Conservation (phyloP, 139 green algal genomes). For the Astrephomene gubernaculifera region DNA sequence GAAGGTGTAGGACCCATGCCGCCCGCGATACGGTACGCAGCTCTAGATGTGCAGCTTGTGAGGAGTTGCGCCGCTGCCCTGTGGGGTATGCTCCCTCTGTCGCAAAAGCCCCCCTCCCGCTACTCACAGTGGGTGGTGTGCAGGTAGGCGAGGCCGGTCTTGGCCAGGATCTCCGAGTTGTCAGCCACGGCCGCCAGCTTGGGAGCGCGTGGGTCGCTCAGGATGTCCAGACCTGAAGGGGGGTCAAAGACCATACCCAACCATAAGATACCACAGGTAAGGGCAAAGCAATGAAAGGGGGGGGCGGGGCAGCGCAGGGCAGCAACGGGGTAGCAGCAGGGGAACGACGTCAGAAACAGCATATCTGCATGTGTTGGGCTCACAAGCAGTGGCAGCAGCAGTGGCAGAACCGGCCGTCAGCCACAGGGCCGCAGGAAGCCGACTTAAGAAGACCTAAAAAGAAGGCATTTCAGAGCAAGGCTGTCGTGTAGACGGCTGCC, state of each 20-base stretch:
- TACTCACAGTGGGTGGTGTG: slow-evolving; percentile 62
- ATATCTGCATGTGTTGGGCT: background rate
- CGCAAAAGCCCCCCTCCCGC: background rate
- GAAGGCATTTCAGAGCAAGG: no score
- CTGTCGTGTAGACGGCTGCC: background rate
- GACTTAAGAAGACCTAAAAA: no score
- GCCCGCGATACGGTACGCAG: no score
- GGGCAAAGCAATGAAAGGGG: background rate
- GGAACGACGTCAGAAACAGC: background rate
- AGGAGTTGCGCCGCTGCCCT: no score
- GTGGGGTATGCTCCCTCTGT: no score
- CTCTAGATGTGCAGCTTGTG: no score
- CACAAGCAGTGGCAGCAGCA: no score
- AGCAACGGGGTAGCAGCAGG: background rate
- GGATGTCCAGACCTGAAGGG: slow-evolving; percentile 69
- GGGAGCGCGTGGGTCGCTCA: slow-evolving; percentile 67
- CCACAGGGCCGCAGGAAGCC: no score
- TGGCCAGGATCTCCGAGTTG: slow-evolving; percentile 62
- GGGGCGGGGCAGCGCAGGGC: background rate
- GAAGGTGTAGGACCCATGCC: no score
- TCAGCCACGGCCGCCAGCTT: slow-evolving; percentile 69
- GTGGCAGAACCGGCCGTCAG: no score
- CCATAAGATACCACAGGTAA: no score
- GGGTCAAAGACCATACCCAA: no score
- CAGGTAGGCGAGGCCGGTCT: slow-evolving; percentile 67